These are phyloP conservation scores for Parsonsia alboflavescens DNA, from an alignment of 257 asterid species.

Conservation along the genomic window DNA sequence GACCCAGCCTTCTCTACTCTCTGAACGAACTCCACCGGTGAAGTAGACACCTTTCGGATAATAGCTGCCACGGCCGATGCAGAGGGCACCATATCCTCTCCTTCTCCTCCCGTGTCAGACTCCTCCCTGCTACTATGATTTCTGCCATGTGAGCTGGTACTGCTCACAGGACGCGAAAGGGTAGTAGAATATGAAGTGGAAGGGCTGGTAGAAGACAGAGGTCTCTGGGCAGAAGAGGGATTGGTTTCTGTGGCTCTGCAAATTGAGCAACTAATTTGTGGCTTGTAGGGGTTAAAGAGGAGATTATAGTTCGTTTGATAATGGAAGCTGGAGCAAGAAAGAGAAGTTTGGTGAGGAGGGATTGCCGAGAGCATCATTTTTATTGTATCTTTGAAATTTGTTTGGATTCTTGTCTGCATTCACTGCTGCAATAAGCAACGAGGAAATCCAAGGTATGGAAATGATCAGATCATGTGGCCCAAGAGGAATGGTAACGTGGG, in stretches of 20 bases:
- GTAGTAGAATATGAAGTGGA: slow-evolving; percentile 20
- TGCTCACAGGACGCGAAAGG: slow-evolving; percentile 49
- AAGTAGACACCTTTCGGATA: slow-evolving; percentile 62
- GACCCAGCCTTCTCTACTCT: slow-evolving; percentile 48
- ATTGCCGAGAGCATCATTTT: slow-evolving; percentile 56
- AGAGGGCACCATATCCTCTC: slow-evolving; percentile 52
- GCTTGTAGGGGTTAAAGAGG: slow-evolving; percentile 20
- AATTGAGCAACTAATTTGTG: slow-evolving; percentile 19
- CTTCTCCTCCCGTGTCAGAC: slow-evolving; percentile 2
- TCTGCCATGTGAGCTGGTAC: slow-evolving; percentile 19
- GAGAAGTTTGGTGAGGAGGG: slow-evolving; percentile 48
- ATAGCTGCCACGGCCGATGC: slow-evolving; percentile 77
- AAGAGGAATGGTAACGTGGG: not conserved
- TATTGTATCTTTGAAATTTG: not conserved
- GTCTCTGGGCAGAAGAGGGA: slow-evolving; percentile 24
- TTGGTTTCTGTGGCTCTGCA: slow-evolving; percentile 35
- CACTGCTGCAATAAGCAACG: not conserved
- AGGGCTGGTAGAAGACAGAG: not conserved
- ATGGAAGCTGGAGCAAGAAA: slow-evolving; percentile 17
- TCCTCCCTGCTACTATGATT: not conserved
- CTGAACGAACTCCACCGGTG: slow-evolving; percentile 89
- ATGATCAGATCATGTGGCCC: slow-evolving; percentile 8
- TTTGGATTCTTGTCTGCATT: not conserved
- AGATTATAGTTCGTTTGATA: slow-evolving; percentile 32
- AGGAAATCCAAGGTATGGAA: not conserved